Evolutionary conservation across 352 stramenopile genomes (phyloP).

Genomic region (Globisporangium cederbergense): DNA sequence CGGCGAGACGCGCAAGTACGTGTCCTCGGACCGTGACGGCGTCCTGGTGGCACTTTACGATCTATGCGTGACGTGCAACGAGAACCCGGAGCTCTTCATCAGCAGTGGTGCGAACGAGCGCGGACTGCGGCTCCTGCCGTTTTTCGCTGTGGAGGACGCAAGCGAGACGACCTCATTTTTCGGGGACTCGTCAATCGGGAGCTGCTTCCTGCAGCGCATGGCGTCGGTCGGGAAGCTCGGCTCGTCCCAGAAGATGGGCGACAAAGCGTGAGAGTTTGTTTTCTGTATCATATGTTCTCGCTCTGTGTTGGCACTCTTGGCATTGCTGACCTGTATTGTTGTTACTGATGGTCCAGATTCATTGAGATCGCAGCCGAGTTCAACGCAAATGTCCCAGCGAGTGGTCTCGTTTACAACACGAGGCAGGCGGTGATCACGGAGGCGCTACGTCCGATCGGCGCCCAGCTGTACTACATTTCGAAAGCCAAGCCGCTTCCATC

Average conservation of each 20-base stretch:
- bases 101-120: constrained; percentile 63
- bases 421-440: constrained; percentile 77
- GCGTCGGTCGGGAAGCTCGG: constrained; percentile 61
- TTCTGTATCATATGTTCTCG: neutral
- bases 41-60: constrained; percentile 78
- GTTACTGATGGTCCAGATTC: constrained; percentile 38
- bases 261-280: constrained; percentile 48
- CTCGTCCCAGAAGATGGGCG: constrained; percentile 44
- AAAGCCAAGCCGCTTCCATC: constrained; percentile 65
- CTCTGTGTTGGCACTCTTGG: neutral
- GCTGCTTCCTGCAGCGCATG: constrained; percentile 78
- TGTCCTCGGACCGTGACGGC: constrained; percentile 62
- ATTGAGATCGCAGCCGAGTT: constrained; percentile 85
- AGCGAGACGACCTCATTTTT: constrained; percentile 75
- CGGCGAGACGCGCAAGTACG: constrained; percentile 55
- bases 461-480: constrained; percentile 75
- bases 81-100: constrained; percentile 75
- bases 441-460: constrained; percentile 72
- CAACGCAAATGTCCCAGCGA: constrained; percentile 87
- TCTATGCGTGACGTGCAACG: constrained; percentile 68
- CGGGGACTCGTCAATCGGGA: constrained; percentile 74
- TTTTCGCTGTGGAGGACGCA: constrained; percentile 67
- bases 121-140: constrained; percentile 62
- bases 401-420: constrained; percentile 80
- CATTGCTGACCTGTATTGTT: neutral